Evolutionary conservation across 805 yeast genomes (phyloP).

Genomic region (Nakazawaea anatomiae): DNA sequence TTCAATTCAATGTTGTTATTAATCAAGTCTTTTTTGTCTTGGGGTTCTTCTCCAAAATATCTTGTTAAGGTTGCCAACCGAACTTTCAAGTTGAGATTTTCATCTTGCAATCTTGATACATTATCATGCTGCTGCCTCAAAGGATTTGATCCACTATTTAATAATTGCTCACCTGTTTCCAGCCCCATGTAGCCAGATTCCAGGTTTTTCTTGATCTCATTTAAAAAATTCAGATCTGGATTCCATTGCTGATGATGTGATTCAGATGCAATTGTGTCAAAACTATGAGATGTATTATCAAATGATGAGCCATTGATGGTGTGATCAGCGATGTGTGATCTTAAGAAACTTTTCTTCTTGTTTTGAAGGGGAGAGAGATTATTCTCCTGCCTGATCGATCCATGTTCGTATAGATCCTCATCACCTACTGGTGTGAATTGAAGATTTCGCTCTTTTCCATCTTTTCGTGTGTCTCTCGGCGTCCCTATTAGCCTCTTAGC

Average conservation of each 20-base stretch:
- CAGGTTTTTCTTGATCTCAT: constrained; percentile 7
- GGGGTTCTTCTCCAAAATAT: constrained; percentile 35
- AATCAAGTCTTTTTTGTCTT: constrained; percentile 31
- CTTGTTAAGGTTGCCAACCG: constrained; percentile 33
- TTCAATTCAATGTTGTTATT: constrained; percentile 28
- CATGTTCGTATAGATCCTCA: not conserved
- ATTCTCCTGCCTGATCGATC: constrained; percentile 2
- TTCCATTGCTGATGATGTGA: not conserved
- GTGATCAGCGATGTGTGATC: not conserved
- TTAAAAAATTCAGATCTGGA: constrained; percentile 1
- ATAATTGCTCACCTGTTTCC: constrained; percentile 15
- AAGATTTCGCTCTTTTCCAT: not conserved
- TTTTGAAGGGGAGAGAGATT: constrained; percentile 4
- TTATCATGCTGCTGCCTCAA: constrained; percentile 20
- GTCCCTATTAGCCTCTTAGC: constrained; percentile 24
- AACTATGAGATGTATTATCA: constrained; percentile 19
- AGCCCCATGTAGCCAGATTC: constrained; percentile 4
- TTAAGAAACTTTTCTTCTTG: not conserved
- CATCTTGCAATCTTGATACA: constrained; percentile 26
- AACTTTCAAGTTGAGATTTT: constrained; percentile 37
- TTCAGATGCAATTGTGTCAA: constrained; percentile 9
- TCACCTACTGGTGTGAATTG: constrained; percentile 40
- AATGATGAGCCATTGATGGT: constrained; percentile 15
- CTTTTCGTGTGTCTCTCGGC: constrained; percentile 17
- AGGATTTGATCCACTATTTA: constrained; percentile 10